Percentiles rank a stretch among this genome's conserved stretches.
Conservation (phyloP, 2,329 filamentous ascomycete genomes). For the Microsporum audouinii region DNA sequence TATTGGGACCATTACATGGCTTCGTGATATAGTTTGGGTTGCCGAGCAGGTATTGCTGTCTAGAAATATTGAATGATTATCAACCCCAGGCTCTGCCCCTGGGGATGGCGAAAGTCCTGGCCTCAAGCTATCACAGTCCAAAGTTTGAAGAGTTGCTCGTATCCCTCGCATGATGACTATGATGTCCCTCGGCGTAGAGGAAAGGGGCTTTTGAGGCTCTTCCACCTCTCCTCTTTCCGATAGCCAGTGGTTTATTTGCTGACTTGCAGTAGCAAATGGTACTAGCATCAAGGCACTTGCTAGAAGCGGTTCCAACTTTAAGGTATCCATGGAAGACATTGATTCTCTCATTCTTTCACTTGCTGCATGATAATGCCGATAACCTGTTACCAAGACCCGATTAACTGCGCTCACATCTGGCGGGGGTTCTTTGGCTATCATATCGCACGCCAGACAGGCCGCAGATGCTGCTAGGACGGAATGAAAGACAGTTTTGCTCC, state of each 20-base stretch:
- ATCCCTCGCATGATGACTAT: slow-evolving; percentile 7
- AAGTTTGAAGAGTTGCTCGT: slow-evolving; percentile 2
- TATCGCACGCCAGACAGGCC: slow-evolving; percentile 14
- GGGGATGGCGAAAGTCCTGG: background rate
- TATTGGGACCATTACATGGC: slow-evolving; percentile 2
- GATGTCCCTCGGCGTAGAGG: slow-evolving; percentile 4
- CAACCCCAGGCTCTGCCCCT: background rate
- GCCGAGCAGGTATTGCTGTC: background rate
- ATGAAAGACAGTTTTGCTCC: slow-evolving; percentile 7
- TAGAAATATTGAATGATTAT: background rate
- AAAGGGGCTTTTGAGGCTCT: background rate
- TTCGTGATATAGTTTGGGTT: background rate
- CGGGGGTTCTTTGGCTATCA: slow-evolving; percentile 11
- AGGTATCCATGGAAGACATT: slow-evolving; percentile 7
- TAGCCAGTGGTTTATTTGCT: slow-evolving; percentile 14
- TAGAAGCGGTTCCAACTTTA: slow-evolving; percentile 13
- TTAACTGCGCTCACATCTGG: slow-evolving; percentile 2
- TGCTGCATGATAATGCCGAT: slow-evolving; percentile 13
- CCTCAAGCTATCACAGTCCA: background rate
- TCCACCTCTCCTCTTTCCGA: background rate
- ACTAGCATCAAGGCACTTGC: slow-evolving; percentile 13
- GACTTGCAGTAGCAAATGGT: slow-evolving; percentile 12
- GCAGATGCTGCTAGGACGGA: slow-evolving; percentile 8
- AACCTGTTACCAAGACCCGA: slow-evolving; percentile 12
- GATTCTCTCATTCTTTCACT: slow-evolving; percentile 15